phyloP scores from a whole-genome alignment of 331 rosid species.

The Malus hybrid region DNA sequence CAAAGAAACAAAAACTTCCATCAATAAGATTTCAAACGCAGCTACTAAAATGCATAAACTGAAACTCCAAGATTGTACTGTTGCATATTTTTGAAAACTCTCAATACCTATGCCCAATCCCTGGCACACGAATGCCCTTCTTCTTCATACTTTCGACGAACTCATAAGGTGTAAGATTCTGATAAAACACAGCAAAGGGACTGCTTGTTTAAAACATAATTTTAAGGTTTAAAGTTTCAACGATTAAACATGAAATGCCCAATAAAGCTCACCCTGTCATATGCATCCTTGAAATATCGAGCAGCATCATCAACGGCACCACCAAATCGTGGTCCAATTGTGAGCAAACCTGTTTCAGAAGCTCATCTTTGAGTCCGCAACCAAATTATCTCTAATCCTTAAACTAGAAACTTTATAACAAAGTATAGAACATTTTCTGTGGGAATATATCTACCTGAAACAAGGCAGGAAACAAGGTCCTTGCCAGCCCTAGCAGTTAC shows the following conservation, averaged over 20 bases:
- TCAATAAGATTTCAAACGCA: constrained; percentile 5
- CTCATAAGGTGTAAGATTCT: constrained; percentile 93
- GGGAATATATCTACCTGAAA: constrained; percentile 59
- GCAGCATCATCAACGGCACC: constrained; percentile 99
- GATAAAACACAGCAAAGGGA: constrained; percentile 19
- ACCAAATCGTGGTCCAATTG: constrained; percentile 99
- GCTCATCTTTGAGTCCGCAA: constrained; percentile 17
- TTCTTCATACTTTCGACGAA: constrained; percentile 96
- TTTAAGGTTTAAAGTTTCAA: neutral
- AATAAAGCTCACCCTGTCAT: constrained; percentile 62
- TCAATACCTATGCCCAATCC: constrained; percentile 92
- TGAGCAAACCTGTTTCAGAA: constrained; percentile 85
- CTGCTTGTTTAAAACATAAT: neutral
- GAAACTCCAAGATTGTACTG: neutral
- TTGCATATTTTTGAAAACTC: neutral
- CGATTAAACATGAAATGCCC: neutral
- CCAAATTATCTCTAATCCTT: neutral
- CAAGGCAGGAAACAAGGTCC: constrained; percentile 96
- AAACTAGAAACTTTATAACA: neutral
- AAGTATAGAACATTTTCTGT: constrained; percentile 4
- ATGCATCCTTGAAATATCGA: constrained; percentile 98
- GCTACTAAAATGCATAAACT: constrained; percentile 1
- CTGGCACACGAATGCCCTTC: constrained; percentile 98
- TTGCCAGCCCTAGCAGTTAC: constrained; percentile 99
- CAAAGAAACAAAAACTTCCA: constrained; percentile 17